Base-by-base conservation (phyloP, 1,139 yeast species). In the Yamadazyma siamensis region DNA sequence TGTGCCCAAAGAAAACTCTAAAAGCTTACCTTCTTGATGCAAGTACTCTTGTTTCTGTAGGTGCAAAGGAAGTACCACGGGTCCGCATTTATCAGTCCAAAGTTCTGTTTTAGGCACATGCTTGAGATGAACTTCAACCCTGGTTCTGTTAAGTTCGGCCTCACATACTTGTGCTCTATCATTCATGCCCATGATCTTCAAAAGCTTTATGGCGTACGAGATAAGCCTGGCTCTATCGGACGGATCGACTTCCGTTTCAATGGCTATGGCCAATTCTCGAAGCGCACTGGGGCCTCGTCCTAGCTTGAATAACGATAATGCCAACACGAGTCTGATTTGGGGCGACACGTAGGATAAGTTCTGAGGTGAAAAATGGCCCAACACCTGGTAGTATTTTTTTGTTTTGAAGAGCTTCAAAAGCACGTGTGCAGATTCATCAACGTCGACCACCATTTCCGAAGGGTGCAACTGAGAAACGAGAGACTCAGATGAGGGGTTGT, bases 211-310 rank as follows among this genome's bases (percentile, higher is more conserved):
- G 13, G 31, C 28, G 21, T 35, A 35, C 12, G 17, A 16, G 6
- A 57, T 39, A 15, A 48, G 40, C 26, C 45, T 29, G 13, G 44
- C 44, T 26, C 50, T 38, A 14, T 44, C 47, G 5, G 25, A 27
- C 0, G 36, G 31, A 27, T 41, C 40, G 10, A 36, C 26, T 26
- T 56, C 56, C 17, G 44, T 31, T 33, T 60, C 66, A 7, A 58
- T 50, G 1, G 56, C 47, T 10, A 59, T 23, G 1, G 61, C 48
- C 12, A 56, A 33, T 32, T 57, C 56, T 18, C 65, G 35, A 12
- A 58, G 38, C 0, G 54, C 60, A 4, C 52, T 52, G 8, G 44
- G 44, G 8, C 42, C 28, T 15, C 66, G 35, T 1, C 65, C 63
- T 7, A 59, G 27, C 10, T 38, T 32, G 33, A 56, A 50, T 18